Evolutionary conservation across 2,329 filamentous ascomycete species (phyloP).

Genomic region (Mollisia scopiformis): DNA sequence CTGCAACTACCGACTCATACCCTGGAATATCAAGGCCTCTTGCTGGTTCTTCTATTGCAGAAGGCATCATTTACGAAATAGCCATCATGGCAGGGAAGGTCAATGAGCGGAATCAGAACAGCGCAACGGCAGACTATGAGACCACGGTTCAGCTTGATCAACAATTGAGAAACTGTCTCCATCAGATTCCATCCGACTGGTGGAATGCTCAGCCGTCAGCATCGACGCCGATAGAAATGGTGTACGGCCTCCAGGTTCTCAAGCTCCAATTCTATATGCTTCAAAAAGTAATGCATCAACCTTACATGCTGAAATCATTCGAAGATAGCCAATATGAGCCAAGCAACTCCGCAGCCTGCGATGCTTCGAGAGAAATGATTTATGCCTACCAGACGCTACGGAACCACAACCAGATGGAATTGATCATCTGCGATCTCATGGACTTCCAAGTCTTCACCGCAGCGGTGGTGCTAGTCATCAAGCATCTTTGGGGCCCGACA

Average conservation of each 20-base stretch:
- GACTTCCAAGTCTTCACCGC: slow-evolving; percentile 52
- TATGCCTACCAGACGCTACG: slow-evolving; percentile 35
- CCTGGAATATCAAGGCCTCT: slow-evolving; percentile 7
- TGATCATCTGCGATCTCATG: slow-evolving; percentile 47
- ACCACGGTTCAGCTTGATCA: slow-evolving; percentile 44
- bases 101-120: slow-evolving; percentile 45
- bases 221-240: background rate
- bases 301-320: slow-evolving; percentile 46
- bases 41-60: background rate
- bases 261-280: slow-evolving; percentile 45
- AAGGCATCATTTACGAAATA: slow-evolving; percentile 27
- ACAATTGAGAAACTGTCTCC: slow-evolving; percentile 40
- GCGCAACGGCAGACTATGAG: slow-evolving; percentile 37
- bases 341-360: slow-evolving; percentile 42
- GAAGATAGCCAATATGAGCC: slow-evolving; percentile 37
- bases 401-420: slow-evolving; percentile 34
- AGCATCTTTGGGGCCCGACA: slow-evolving; percentile 39
- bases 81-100: slow-evolving; percentile 41
- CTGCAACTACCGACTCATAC: slow-evolving; percentile 38
- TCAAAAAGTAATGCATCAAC: slow-evolving; percentile 47
- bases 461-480: slow-evolving; percentile 46
- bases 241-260: slow-evolving; percentile 32
- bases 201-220: slow-evolving; percentile 31
- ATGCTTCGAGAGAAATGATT: slow-evolving; percentile 46
- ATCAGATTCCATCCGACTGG: slow-evolving; percentile 36